These are phyloP conservation scores for Lolium perenne DNA, from an alignment of 176 grass and related monocot genomes.

Conservation along the genomic window DNA sequence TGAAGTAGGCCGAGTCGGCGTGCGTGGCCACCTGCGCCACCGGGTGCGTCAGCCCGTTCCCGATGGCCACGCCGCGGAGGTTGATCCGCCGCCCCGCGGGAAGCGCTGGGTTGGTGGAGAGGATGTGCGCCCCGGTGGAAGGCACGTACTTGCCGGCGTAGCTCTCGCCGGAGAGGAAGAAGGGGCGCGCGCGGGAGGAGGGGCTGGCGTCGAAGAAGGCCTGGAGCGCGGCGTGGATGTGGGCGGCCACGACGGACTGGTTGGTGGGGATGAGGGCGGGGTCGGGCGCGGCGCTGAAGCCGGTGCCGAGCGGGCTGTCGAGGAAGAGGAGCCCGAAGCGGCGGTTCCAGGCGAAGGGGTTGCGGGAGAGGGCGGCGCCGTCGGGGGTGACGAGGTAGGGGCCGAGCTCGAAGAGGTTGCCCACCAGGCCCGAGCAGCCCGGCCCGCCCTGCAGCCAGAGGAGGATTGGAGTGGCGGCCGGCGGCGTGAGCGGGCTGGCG, in stretches of 20 bases:
- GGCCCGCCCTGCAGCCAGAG: slow-evolving; percentile 21
- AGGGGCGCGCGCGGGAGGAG: not conserved
- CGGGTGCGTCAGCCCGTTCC: slow-evolving; percentile 6
- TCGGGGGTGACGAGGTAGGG: slow-evolving; percentile 40
- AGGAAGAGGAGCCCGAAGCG: slow-evolving; percentile 62
- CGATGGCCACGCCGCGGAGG: slow-evolving; percentile 2
- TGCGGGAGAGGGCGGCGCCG: slow-evolving; percentile 22
- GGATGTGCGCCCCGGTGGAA: slow-evolving; percentile 34
- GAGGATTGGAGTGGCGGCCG: slow-evolving; percentile 9
- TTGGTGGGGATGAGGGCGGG: not conserved
- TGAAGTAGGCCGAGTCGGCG: slow-evolving; percentile 9
- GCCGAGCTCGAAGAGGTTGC: slow-evolving; percentile 61
- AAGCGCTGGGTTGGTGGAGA: not conserved
- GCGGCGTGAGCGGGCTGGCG: slow-evolving; percentile 24
- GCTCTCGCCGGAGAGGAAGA: slow-evolving; percentile 44
- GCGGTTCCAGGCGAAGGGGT: slow-evolving; percentile 40
- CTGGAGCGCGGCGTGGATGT: slow-evolving; percentile 45
- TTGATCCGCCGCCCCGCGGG: not conserved
- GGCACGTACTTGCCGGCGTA: slow-evolving; percentile 72
- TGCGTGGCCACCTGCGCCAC: not conserved
- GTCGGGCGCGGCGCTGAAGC: not conserved
- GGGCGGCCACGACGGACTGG: slow-evolving; percentile 38
- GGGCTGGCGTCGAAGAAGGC: slow-evolving; percentile 37
- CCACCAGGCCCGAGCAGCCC: slow-evolving; percentile 51
- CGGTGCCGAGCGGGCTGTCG: slow-evolving; percentile 51